phyloP scores from a whole-genome alignment of 2,329 filamentous ascomycete genomes.

The Penicillium frequentans region DNA sequence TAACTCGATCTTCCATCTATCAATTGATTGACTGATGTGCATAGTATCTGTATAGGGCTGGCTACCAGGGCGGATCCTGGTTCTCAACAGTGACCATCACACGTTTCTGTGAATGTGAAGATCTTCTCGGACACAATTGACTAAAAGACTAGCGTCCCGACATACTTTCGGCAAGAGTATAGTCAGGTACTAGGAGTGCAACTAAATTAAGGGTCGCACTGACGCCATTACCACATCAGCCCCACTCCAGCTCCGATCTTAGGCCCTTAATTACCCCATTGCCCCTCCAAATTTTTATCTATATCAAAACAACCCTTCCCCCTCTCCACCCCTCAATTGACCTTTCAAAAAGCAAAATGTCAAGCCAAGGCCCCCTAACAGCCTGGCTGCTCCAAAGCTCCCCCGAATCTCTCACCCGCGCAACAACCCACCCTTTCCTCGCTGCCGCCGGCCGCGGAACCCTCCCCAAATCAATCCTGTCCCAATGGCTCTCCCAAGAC shows the following conservation, averaged over 20 bases:
- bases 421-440: slow-evolving; percentile 69
- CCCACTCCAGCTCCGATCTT: slow-evolving; percentile 7
- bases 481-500: slow-evolving; percentile 71
- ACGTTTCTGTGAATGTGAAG: too few relatives aligned
- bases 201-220: slow-evolving; percentile 1
- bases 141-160: too few relatives aligned
- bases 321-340: background rate
- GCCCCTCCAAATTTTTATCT: background rate
- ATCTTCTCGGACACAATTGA: too few relatives aligned
- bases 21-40: too few relatives aligned
- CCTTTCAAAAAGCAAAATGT: slow-evolving; percentile 23
- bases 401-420: slow-evolving; percentile 49
- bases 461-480: slow-evolving; percentile 56
- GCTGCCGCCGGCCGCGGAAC: slow-evolving; percentile 63
- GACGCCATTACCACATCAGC: slow-evolving; percentile 19
- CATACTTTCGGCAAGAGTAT: too few relatives aligned
- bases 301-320: background rate
- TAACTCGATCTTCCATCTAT: too few relatives aligned
- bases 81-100: too few relatives aligned
- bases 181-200: too few relatives aligned
- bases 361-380: slow-evolving; percentile 49
- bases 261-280: background rate
- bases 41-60: too few relatives aligned
- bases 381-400: slow-evolving; percentile 56
- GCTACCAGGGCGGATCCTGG: too few relatives aligned